Base-by-base conservation (phyloP, 106 monocot genomes). In the Narthecium ossifragum region DNA sequence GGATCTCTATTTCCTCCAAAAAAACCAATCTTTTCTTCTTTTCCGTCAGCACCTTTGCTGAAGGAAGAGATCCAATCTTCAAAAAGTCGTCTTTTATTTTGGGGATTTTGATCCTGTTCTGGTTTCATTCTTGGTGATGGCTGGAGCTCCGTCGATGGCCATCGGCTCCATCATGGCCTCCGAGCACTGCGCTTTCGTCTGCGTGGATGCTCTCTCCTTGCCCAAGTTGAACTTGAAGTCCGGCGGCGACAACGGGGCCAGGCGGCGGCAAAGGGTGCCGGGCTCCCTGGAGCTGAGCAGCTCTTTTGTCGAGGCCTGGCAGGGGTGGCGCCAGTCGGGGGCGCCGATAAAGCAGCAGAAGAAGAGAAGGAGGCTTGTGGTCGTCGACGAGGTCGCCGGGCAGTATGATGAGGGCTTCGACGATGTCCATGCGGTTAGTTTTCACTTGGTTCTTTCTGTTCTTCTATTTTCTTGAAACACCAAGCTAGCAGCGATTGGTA, bases 391-490 rank as follows among this genome's bases (percentile, higher is more conserved):
- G 30, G 65, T 93, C n/a, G 93, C 65, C 10, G 93, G 88, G 2
- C 75, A 81, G 9, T 93, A 93, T 53, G 93, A 93, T 26, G 93
- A 93, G 36, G 71, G 81, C 11, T 93, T 85, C 59, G 77, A 72
- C 0, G 93, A 93, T 55, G 76, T 93, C 27, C 63, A 89, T 33
- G 5, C 21, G 71, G 93, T 93, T 43, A 71, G 52, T 34, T 26
- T n/a, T n/a, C n/a, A n/a, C n/a, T 34, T 26, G 17, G 27, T 53
- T 61, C 18, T n/a, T n/a, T n/a, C n/a, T n/a, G n/a, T n/a, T n/a
- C n/a, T n/a, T n/a, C n/a, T n/a, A n/a, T n/a, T n/a, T n/a, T n/a
- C n/a, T n/a, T n/a, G n/a, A 10, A 30, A 28, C 10, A 9, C 14
- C 20, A 17, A 4, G 38, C 26, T 59, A 33, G 3, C 33, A 15